A percentile compares a stretch with the other conserved stretches of the same genome.
These are phyloP conservation scores for Geopyxis carbonaria DNA, from an alignment of 495 filamentous ascomycete genomes.

Conservation along the genomic window DNA sequence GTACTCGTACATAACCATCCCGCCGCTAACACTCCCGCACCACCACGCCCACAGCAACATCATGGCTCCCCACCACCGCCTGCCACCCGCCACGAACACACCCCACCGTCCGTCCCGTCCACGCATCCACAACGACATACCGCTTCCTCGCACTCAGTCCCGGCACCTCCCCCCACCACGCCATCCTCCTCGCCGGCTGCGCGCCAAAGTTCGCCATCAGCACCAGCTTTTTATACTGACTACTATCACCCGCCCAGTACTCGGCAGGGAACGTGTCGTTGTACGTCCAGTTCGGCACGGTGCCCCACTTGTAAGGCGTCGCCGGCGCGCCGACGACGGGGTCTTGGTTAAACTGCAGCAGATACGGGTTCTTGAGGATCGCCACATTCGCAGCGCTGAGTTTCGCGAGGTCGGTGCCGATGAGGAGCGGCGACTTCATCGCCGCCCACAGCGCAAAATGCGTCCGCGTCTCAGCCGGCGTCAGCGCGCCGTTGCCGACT, in stretches of 20 bases:
- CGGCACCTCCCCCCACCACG: slow-evolving; percentile 11
- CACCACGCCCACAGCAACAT: slow-evolving; percentile 10
- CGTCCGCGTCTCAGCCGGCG: slow-evolving; percentile 28
- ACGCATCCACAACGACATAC: slow-evolving; percentile 9
- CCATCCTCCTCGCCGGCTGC: neutral
- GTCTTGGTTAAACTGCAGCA: slow-evolving; percentile 49
- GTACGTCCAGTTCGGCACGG: slow-evolving; percentile 51
- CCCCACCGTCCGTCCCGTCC: slow-evolving; percentile 8
- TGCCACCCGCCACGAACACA: slow-evolving; percentile 5
- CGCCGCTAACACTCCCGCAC: slow-evolving; percentile 3
- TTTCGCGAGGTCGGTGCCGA: slow-evolving; percentile 33
- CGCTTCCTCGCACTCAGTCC: slow-evolving; percentile 5
- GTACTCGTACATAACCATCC: neutral
- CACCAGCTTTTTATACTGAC: slow-evolving; percentile 15
- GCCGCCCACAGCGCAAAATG: slow-evolving; percentile 41
- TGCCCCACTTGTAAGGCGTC: slow-evolving; percentile 49
- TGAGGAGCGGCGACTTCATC: slow-evolving; percentile 42
- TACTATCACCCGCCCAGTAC: slow-evolving; percentile 40
- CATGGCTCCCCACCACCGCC: slow-evolving; percentile 8
- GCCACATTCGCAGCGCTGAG: slow-evolving; percentile 27
- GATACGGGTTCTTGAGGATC: slow-evolving; percentile 40
- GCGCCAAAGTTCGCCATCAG: slow-evolving; percentile 17
- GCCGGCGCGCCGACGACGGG: slow-evolving; percentile 35
- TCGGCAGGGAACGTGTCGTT: slow-evolving; percentile 40
- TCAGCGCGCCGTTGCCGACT: slow-evolving; percentile 43